phyloP scores from a whole-genome alignment of 768 basidiomycete species.

The Cubamyces sp. region DNA sequence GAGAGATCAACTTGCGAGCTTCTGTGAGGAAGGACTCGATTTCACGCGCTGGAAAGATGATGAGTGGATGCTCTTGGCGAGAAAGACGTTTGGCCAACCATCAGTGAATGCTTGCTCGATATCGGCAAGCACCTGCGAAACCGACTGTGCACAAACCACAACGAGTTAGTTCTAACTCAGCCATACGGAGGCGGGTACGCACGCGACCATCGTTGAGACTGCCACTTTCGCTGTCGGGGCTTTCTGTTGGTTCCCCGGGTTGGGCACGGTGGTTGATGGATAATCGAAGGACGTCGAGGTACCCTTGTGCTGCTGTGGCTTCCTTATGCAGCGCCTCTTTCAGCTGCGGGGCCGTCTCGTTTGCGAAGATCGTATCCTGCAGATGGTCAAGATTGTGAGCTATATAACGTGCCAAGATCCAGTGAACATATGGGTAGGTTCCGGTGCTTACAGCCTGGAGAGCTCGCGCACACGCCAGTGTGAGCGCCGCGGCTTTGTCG shows the following conservation, averaged over 20 bases:
- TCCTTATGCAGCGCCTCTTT: slow-evolving; percentile 6
- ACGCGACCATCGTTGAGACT: slow-evolving; percentile 9
- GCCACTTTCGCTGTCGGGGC: not conserved
- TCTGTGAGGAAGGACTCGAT: slow-evolving; percentile 8
- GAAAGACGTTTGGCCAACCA: not conserved
- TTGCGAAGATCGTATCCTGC: slow-evolving; percentile 2
- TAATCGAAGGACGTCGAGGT: slow-evolving; percentile 21
- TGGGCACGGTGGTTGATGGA: slow-evolving; percentile 15
- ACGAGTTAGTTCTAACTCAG: not conserved
- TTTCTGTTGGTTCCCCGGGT: too few species aligned
- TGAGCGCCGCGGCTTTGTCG: slow-evolving; percentile 9
- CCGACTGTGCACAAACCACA: not conserved
- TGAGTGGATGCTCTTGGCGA: not conserved
- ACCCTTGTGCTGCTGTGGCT: slow-evolving; percentile 7
- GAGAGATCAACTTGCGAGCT: not conserved
- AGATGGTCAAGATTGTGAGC: not conserved
- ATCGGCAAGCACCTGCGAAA: not conserved
- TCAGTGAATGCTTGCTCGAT: slow-evolving; percentile 3
- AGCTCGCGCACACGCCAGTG: slow-evolving; percentile 4
- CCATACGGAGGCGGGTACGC: not conserved
- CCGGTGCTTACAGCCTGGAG: slow-evolving; percentile 10
- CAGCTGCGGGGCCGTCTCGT: slow-evolving; percentile 15
- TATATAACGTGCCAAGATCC: too few species aligned
- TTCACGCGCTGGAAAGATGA: not conserved
- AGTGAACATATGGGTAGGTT: too few species aligned